These are phyloP conservation scores for baker's yeast (Saccharomyces cerevisiae) DNA, from an alignment of 805 yeast species.

Conservation along the genomic window DNA sequence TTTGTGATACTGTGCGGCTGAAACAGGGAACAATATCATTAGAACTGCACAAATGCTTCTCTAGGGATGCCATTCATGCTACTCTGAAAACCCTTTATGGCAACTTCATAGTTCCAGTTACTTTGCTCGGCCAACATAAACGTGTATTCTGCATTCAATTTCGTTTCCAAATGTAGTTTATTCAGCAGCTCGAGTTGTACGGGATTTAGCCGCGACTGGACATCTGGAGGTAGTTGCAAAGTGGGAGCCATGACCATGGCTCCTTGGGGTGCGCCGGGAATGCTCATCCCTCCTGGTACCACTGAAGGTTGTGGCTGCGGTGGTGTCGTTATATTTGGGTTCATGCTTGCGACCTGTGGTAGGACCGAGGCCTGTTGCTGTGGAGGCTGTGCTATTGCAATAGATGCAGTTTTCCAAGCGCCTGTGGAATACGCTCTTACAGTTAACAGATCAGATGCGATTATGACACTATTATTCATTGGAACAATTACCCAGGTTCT, in stretches of 20 bases:
- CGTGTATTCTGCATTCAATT: slow-evolving; percentile 70
- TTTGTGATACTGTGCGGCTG: not conserved
- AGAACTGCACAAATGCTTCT: slow-evolving; percentile 39
- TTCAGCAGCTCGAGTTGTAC: slow-evolving; percentile 57
- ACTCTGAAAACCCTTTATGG: slow-evolving; percentile 61
- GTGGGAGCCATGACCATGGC: slow-evolving; percentile 13
- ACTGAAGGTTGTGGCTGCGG: slow-evolving; percentile 3
- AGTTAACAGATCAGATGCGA: slow-evolving; percentile 77
- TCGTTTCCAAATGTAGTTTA: slow-evolving; percentile 62
- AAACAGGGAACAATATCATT: not conserved
- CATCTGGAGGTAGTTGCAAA: slow-evolving; percentile 48
- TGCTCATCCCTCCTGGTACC: not conserved
- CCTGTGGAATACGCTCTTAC: slow-evolving; percentile 54
- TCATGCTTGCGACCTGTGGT: slow-evolving; percentile 2
- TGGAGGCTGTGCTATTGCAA: slow-evolving; percentile 3
- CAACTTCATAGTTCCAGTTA: slow-evolving; percentile 67
- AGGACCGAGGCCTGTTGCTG: not conserved
- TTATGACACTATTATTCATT: slow-evolving; percentile 57
- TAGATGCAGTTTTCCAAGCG: slow-evolving; percentile 40
- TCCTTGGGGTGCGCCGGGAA: not conserved
- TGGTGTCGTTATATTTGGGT: slow-evolving; percentile 5
- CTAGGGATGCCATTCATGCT: slow-evolving; percentile 55
- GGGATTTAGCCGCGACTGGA: slow-evolving; percentile 40
- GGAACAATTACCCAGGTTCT: slow-evolving; percentile 71
- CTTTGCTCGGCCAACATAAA: slow-evolving; percentile 82